A percentile compares a stretch with the other conserved stretches of the same genome.
Evolutionary conservation across 176 grass and related monocot genomes (phyloP).

Genomic region (Melocanna baccifera): DNA sequence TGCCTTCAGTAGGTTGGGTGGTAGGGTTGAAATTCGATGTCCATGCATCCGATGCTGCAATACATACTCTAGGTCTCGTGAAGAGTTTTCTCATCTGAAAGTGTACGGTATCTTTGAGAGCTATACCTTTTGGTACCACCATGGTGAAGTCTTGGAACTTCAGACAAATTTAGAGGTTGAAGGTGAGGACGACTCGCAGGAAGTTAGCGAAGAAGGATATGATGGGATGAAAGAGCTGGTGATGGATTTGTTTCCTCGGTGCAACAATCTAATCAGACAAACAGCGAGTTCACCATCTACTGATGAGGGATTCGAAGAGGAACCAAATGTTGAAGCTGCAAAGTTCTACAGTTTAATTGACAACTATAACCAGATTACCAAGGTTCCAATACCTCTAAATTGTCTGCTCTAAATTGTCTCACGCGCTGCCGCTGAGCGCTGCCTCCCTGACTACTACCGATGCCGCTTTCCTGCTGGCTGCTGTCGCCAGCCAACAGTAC

Average conservation of each 20-base stretch:
- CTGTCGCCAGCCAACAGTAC: no score
- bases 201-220: not conserved
- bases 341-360: not conserved
- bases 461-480: no score
- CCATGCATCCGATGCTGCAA: conserved; percentile 17
- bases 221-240: not conserved
- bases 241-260: conserved; percentile 2
- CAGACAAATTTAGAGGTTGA: not conserved
- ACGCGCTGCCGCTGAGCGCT: no score
- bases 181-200: not conserved
- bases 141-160: not conserved
- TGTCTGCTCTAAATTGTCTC: no score
- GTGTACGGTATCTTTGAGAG: not conserved
- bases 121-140: conserved; percentile 27
- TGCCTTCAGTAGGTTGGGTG: not conserved
- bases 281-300: not conserved
- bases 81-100: conserved; percentile 2
- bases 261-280: no score
- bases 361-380: not conserved
- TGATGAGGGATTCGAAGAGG: not conserved
- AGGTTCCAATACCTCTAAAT: not conserved
- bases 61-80: not conserved
- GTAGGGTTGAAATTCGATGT: not conserved
- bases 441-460: no score
- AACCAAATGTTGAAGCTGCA: conserved; percentile 2